A percentile compares a stretch with the other conserved stretches of the same genome.
Conservation (phyloP, 306 rosid species). For the Begonia masoniana region DNA sequence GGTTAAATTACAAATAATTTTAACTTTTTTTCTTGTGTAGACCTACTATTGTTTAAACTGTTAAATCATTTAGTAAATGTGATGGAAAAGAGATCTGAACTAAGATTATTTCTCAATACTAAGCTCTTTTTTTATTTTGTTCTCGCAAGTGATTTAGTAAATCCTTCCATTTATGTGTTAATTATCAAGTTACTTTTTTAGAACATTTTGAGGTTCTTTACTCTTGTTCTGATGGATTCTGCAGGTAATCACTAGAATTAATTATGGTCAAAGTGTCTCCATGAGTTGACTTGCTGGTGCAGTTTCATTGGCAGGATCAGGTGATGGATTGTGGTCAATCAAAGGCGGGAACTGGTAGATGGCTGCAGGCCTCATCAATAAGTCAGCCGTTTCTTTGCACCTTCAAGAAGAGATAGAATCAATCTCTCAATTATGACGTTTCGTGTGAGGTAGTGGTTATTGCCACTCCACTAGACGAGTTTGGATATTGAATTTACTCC, state of each 20-base stretch:
- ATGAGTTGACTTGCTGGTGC: slow-evolving; percentile 92
- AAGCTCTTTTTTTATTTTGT: neutral
- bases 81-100: too few species aligned
- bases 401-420: slow-evolving; percentile 63
- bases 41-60: too few species aligned
- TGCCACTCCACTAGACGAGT: slow-evolving; percentile 93
- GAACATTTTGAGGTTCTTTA: neutral
- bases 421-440: slow-evolving; percentile 58
- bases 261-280: slow-evolving; percentile 75
- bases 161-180: too few species aligned
- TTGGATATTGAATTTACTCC: slow-evolving; percentile 46
- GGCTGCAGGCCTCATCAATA: slow-evolving; percentile 66
- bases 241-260: slow-evolving; percentile 87
- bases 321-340: slow-evolving; percentile 83
- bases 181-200: neutral
- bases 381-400: slow-evolving; percentile 47
- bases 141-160: too few species aligned
- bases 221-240: slow-evolving; percentile 4
- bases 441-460: slow-evolving; percentile 64
- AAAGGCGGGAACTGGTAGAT: slow-evolving; percentile 92
- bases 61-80: too few species aligned
- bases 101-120: too few species aligned
- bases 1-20: too few species aligned
- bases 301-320: slow-evolving; percentile 95
- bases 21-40: too few species aligned